A percentile compares a stretch with the other conserved stretches of the same genome.
These are phyloP conservation scores for Fusarium sp. DNA, from an alignment of 2,329 filamentous ascomycete species.

Conservation along the genomic window DNA sequence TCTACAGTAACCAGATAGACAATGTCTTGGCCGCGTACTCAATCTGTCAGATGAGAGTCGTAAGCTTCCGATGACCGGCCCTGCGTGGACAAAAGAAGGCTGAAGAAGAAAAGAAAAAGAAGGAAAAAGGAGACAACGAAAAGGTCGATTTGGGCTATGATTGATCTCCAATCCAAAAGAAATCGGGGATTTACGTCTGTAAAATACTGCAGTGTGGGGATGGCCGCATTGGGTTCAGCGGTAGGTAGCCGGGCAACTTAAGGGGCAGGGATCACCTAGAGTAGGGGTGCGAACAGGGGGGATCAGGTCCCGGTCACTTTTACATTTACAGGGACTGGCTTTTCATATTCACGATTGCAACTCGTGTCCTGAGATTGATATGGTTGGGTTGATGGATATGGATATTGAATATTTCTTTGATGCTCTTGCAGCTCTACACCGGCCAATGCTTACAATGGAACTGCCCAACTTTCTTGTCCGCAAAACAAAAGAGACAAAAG, in stretches of 20 bases:
- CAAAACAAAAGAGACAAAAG: no score
- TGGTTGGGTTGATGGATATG: not conserved
- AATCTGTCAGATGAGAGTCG: slow-evolving; percentile 8
- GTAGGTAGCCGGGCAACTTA: slow-evolving; percentile 9
- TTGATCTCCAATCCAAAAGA: slow-evolving; percentile 12
- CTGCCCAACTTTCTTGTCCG: not conserved
- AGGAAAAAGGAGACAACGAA: slow-evolving; percentile 3
- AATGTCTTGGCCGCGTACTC: slow-evolving; percentile 8
- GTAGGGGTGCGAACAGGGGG: not conserved
- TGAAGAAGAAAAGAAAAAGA: not conserved
- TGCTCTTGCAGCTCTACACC: not conserved
- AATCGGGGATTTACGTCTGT: not conserved
- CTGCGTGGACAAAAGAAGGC: slow-evolving; percentile 13
- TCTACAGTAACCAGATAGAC: not conserved
- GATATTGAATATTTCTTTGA: not conserved
- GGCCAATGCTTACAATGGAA: no score
- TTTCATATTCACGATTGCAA: slow-evolving; percentile 6
- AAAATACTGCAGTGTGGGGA: slow-evolving; percentile 20
- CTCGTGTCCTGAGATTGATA: not conserved
- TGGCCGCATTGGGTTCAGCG: slow-evolving; percentile 24
- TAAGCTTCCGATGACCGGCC: slow-evolving; percentile 5
- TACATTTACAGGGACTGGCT: slow-evolving; percentile 7
- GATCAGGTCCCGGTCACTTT: no score
- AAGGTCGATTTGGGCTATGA: slow-evolving; percentile 42
- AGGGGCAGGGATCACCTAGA: slow-evolving; percentile 17